A percentile compares a stretch with the other conserved stretches of the same genome.
phyloP scores from a whole-genome alignment of 164 flowering plant genomes.

The Stephania japonica region DNA sequence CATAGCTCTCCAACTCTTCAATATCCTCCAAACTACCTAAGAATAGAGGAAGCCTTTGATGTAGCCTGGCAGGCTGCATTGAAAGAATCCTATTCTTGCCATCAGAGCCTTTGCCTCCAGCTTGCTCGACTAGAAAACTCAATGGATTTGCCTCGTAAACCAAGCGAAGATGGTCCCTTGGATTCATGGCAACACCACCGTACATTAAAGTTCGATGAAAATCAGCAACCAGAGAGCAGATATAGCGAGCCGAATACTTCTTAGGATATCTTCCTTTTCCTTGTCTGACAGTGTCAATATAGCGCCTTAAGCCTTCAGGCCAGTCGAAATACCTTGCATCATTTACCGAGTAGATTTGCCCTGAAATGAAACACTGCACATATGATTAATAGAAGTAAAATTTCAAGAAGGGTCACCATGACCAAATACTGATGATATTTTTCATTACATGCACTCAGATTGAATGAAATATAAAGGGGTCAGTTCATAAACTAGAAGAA shows the following conservation, averaged over 20 bases:
- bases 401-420: neutral
- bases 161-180: constrained; percentile 89
- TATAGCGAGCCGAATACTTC: constrained; percentile 94
- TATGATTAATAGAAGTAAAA: neutral
- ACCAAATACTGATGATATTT: neutral
- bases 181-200: constrained; percentile 95
- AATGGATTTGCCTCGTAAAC: constrained; percentile 94
- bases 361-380: constrained; percentile 33
- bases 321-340: constrained; percentile 98
- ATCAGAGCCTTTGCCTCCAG: constrained; percentile 91
- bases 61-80: constrained; percentile 73
- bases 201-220: constrained; percentile 83
- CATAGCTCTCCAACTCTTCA: constrained; percentile 83
- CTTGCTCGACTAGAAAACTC: constrained; percentile 88
- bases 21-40: constrained; percentile 82
- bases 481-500: neutral
- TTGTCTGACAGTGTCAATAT: constrained; percentile 91
- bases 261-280: constrained; percentile 88
- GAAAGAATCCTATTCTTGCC: constrained; percentile 79
- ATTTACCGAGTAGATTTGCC: constrained; percentile 95
- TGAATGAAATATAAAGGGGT: neutral
- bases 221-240: constrained; percentile 95
- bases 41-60: constrained; percentile 90
- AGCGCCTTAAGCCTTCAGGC: constrained; percentile 86
- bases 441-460: neutral